phyloP scores from a whole-genome alignment of 441 rosid genomes.

The Erodium texanum region DNA sequence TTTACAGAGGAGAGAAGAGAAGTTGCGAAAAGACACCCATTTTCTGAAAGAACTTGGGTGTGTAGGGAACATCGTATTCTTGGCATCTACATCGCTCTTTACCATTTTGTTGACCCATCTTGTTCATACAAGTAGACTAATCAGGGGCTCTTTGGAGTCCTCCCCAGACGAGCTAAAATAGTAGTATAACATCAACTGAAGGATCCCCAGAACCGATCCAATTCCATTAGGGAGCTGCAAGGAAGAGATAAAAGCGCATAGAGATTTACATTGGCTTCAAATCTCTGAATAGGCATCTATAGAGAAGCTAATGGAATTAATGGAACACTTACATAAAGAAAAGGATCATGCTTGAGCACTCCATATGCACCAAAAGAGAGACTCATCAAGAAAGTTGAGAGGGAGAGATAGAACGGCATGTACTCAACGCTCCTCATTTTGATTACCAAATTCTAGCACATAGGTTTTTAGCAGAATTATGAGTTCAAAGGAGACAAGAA shows the following conservation, averaged over 20 bases:
- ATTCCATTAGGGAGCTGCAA: slow-evolving; percentile 72
- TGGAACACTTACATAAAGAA: slow-evolving; percentile 47
- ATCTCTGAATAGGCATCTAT: background rate
- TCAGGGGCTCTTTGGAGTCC: slow-evolving; percentile 44
- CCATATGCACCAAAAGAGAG: slow-evolving; percentile 54
- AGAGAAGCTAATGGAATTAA: background rate
- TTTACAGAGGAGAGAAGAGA: too few species aligned
- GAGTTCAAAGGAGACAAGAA: slow-evolving; percentile 5
- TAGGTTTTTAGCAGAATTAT: background rate
- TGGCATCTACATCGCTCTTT: background rate
- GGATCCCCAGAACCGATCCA: slow-evolving; percentile 61
- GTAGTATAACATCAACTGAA: slow-evolving; percentile 52
- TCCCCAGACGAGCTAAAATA: slow-evolving; percentile 31
- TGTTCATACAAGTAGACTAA: slow-evolving; percentile 27
- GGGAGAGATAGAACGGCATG: slow-evolving; percentile 81
- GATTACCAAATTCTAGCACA: slow-evolving; percentile 55
- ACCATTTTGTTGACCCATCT: slow-evolving; percentile 1
- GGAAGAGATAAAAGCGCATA: background rate
- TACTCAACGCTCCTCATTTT: slow-evolving; percentile 67
- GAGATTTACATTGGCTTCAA: too few species aligned
- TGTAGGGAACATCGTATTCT: background rate
- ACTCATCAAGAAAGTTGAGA: slow-evolving; percentile 78
- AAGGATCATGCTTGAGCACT: slow-evolving; percentile 44
- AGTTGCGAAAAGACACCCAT: too few species aligned
- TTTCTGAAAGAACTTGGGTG: too few species aligned